These are phyloP conservation scores for Gilbertella persicaria DNA, from an alignment of 371 early-diverging fungal genomes.

Conservation along the genomic window DNA sequence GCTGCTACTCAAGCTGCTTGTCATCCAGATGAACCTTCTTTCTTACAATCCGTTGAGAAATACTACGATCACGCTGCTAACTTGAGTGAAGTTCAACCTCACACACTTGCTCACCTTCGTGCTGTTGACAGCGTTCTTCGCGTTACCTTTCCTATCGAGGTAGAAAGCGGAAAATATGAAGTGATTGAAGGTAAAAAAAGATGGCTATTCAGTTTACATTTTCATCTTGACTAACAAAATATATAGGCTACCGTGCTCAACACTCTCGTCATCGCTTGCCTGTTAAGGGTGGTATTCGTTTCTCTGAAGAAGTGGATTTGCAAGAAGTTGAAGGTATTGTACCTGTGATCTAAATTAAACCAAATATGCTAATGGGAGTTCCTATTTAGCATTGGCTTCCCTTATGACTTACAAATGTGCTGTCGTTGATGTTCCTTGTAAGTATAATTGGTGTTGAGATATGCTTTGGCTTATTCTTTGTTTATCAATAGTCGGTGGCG, in stretches of 20 bases:
- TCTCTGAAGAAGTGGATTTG: conserved; percentile 78
- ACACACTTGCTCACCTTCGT: conserved; percentile 78
- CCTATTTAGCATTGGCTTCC: conserved; percentile 67
- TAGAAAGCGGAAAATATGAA: conserved; percentile 70
- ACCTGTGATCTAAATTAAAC: not conserved
- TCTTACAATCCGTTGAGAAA: conserved; percentile 79
- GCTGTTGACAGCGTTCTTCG: conserved; percentile 79
- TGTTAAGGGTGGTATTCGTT: conserved; percentile 88
- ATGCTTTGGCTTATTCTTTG: not conserved
- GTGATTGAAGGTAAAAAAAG: conserved; percentile 64
- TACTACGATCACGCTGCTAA: conserved; percentile 80
- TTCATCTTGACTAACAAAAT: conserved; percentile 4
- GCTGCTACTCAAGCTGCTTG: conserved; percentile 68
- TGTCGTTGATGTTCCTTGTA: conserved; percentile 90
- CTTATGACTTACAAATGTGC: conserved; percentile 94
- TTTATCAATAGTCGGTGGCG: conserved; percentile 63
- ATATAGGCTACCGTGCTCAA: conserved; percentile 81
- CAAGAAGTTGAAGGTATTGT: conserved; percentile 86
- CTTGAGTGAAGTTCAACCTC: conserved; percentile 63
- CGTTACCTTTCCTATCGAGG: conserved; percentile 87
- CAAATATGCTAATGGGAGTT: not conserved
- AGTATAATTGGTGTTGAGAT: conserved; percentile 23
- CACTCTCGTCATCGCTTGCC: conserved; percentile 89
- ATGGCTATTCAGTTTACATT: not conserved
- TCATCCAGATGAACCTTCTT: conserved; percentile 72